Conservation (phyloP, 2,329 filamentous ascomycete species). For the Botrytis aclada region DNA sequence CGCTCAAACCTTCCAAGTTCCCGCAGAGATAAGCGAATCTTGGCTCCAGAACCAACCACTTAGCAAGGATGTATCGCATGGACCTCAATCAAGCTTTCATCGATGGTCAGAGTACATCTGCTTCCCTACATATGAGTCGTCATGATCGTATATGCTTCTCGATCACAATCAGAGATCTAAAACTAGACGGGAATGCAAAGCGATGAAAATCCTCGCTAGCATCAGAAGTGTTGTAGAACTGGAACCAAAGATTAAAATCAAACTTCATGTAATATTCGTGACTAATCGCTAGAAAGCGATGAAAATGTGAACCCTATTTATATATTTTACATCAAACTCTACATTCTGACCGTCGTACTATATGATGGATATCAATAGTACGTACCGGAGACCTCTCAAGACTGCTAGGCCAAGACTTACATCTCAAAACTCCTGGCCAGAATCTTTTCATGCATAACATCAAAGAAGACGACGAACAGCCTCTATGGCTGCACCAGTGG, state of each 20-base stretch:
- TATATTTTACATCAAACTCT: not conserved
- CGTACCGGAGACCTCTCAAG: not conserved
- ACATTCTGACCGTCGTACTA: not conserved
- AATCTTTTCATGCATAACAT: not conserved
- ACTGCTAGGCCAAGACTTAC: not conserved
- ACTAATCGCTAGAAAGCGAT: not conserved
- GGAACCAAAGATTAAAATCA: not conserved
- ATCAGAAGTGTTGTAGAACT: too few relatives aligned
- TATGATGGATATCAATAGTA: not conserved
- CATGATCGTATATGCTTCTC: not conserved
- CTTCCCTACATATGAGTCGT: not conserved
- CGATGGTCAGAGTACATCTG: not conserved
- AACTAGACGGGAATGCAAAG: not conserved
- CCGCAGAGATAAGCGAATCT: constrained; percentile 9
- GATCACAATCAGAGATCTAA: not conserved
- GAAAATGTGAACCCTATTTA: not conserved
- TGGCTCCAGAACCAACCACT: not conserved
- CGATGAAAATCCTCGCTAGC: not conserved
- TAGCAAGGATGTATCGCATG: not conserved
- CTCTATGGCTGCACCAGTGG: not conserved
- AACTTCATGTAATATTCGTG: not conserved
- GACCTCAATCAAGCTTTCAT: not conserved
- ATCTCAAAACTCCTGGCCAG: not conserved
- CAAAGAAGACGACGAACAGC: constrained; percentile 4
- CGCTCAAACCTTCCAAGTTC: too few relatives aligned